Percentiles rank a stretch among this genome's conserved stretches.
Conservation (phyloP, 2,329 filamentous ascomycete species). For the Penicillium sp. region DNA sequence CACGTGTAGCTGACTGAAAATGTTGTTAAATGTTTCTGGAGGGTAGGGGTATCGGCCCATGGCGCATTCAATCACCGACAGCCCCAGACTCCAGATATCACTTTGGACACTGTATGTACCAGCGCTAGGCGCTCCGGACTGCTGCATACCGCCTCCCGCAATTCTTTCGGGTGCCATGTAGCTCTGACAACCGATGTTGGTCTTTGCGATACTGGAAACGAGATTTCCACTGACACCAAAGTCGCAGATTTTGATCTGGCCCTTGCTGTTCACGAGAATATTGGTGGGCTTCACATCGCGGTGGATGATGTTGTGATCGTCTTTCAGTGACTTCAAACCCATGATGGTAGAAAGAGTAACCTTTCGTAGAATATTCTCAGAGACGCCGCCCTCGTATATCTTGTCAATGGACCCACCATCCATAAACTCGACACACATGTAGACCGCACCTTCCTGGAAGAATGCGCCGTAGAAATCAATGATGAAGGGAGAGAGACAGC, state of each 20-base stretch:
- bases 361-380: constrained; percentile 83
- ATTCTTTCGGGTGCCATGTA: constrained; percentile 99
- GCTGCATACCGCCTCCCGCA: constrained; percentile 77
- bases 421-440: constrained; percentile 99
- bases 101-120: constrained; percentile 97
- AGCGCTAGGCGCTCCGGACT: constrained; percentile 67
- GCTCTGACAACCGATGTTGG: constrained; percentile 97
- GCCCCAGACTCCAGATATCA: constrained; percentile 93
- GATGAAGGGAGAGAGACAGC: constrained; percentile 92
- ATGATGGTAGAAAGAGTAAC: constrained; percentile 87
- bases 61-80: constrained; percentile 95
- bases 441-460: constrained; percentile 97
- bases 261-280: constrained; percentile 84
- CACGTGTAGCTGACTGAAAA: constrained; percentile 95
- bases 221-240: constrained; percentile 97
- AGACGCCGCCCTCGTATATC: constrained; percentile 85
- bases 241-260: constrained; percentile 97
- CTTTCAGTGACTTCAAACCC: constrained; percentile 90
- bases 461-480: constrained; percentile 99
- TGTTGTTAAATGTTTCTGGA: constrained; percentile 95
- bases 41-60: constrained; percentile 95
- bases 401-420: constrained; percentile 98
- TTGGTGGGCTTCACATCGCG: constrained; percentile 99
- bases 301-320: constrained; percentile 99
- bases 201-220: constrained; percentile 96